phyloP scores from a whole-genome alignment of 2,329 filamentous ascomycete species.

The Aspergillus transmontanensis region DNA sequence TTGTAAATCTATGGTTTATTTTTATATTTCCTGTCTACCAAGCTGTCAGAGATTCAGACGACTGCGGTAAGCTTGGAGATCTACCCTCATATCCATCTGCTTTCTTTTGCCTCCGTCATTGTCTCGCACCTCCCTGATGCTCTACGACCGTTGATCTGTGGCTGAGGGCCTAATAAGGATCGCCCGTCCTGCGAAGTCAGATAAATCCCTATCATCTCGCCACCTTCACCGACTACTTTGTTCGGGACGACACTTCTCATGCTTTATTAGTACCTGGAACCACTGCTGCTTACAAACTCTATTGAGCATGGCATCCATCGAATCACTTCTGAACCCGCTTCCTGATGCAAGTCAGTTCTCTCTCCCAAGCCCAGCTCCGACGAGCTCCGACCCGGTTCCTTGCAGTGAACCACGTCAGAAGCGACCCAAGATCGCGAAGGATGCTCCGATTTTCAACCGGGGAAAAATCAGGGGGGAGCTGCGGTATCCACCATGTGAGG shows the following conservation, averaged over 20 bases:
- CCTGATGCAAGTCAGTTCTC: slow-evolving; percentile 38
- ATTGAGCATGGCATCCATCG: slow-evolving; percentile 63
- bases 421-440: slow-evolving; percentile 65
- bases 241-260: neutral
- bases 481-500: slow-evolving; percentile 74
- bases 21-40: slow-evolving; percentile 6
- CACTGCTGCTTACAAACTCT: slow-evolving; percentile 7
- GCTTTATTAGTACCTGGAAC: neutral
- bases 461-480: slow-evolving; percentile 66
- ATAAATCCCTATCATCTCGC: slow-evolving; percentile 17
- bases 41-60: slow-evolving; percentile 13
- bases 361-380: slow-evolving; percentile 42
- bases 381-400: slow-evolving; percentile 44
- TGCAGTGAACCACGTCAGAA: slow-evolving; percentile 29
- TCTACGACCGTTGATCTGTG: slow-evolving; percentile 30
- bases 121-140: slow-evolving; percentile 16
- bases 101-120: slow-evolving; percentile 18
- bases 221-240: neutral
- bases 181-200: slow-evolving; percentile 17
- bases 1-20: slow-evolving; percentile 14
- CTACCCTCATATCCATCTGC: slow-evolving; percentile 13
- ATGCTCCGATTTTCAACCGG: slow-evolving; percentile 64
- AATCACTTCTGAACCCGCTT: slow-evolving; percentile 67
- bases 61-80: slow-evolving; percentile 13
- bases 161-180: slow-evolving; percentile 14